Evolutionary conservation across 2,329 filamentous ascomycete genomes (phyloP).

Genomic region (Penicillium sp.): DNA sequence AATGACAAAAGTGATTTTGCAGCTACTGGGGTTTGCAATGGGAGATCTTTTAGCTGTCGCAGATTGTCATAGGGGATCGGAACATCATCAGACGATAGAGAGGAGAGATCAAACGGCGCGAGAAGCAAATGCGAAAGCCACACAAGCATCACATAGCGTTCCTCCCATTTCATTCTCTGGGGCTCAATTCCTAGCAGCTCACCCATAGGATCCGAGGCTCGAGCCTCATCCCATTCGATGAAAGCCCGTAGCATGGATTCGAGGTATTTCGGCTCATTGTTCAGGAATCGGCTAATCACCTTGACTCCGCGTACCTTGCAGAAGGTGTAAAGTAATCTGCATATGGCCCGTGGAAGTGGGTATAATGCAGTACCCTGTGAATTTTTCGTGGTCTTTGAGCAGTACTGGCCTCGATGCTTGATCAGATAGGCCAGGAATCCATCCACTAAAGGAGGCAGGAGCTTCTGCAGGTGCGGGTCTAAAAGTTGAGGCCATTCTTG

Average conservation of each 20-base stretch:
- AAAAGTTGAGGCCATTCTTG: slow-evolving; percentile 94
- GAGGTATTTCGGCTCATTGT: slow-evolving; percentile 84
- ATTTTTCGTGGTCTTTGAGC: slow-evolving; percentile 35
- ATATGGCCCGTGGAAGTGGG: slow-evolving; percentile 71
- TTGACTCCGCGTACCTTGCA: slow-evolving; percentile 96
- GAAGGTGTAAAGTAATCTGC: slow-evolving; percentile 80
- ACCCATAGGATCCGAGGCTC: slow-evolving; percentile 15
- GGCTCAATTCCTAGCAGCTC: slow-evolving; percentile 23
- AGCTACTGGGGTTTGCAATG: slow-evolving; percentile 68
- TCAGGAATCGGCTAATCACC: slow-evolving; percentile 86
- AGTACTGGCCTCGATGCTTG: slow-evolving; percentile 48
- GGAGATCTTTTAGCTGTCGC: slow-evolving; percentile 49
- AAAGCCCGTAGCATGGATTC: slow-evolving; percentile 78
- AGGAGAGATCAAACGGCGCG: slow-evolving; percentile 86
- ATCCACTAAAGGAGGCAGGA: slow-evolving; percentile 74
- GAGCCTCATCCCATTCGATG: slow-evolving; percentile 58
- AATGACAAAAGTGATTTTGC: slow-evolving; percentile 71
- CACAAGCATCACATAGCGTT: slow-evolving; percentile 82
- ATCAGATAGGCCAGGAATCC: slow-evolving; percentile 72
- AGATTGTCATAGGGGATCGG: slow-evolving; percentile 41
- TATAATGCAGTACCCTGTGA: slow-evolving; percentile 42
- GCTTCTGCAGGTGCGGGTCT: slow-evolving; percentile 76
- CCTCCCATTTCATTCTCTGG: slow-evolving; percentile 73
- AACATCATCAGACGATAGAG: slow-evolving; percentile 67
- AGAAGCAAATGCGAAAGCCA: slow-evolving; percentile 85